Percentiles rank a stretch among this genome's conserved stretches.
phyloP scores from a whole-genome alignment of 2,329 filamentous ascomycete genomes.

The Xylariales sp. region DNA sequence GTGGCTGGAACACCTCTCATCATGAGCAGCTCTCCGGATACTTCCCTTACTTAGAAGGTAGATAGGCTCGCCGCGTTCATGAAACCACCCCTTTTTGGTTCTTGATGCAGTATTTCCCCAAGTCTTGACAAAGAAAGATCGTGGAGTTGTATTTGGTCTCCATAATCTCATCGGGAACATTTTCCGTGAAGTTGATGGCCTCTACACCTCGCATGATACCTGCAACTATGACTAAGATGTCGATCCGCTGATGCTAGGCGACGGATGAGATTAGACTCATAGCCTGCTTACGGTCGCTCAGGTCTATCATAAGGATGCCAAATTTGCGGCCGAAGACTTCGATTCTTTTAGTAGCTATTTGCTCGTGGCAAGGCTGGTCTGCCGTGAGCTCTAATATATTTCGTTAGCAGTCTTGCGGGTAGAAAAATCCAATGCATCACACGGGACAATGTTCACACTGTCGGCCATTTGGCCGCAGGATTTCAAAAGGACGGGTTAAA shows the following conservation, averaged over 20 bases:
- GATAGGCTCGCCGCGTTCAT: background rate
- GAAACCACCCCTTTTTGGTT: background rate
- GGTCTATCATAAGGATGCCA: background rate
- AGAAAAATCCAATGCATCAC: too few species aligned
- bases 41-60: background rate
- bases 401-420: too few species aligned
- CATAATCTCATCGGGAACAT: background rate
- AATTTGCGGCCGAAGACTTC: background rate
- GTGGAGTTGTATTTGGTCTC: background rate
- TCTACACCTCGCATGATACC: background rate
- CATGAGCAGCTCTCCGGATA: too few species aligned
- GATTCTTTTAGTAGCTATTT: background rate
- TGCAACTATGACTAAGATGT: background rate
- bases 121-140: background rate
- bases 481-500: background rate
- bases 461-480: background rate
- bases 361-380: background rate
- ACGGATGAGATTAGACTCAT: background rate
- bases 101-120: background rate
- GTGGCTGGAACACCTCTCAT: too few species aligned
- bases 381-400: background rate
- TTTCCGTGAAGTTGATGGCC: background rate
- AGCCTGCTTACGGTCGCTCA: background rate
- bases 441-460: too few species aligned
- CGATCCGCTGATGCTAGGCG: background rate